Evolutionary conservation across 441 rosid genomes (phyloP).

Genomic region (Syzygium malaccense): DNA sequence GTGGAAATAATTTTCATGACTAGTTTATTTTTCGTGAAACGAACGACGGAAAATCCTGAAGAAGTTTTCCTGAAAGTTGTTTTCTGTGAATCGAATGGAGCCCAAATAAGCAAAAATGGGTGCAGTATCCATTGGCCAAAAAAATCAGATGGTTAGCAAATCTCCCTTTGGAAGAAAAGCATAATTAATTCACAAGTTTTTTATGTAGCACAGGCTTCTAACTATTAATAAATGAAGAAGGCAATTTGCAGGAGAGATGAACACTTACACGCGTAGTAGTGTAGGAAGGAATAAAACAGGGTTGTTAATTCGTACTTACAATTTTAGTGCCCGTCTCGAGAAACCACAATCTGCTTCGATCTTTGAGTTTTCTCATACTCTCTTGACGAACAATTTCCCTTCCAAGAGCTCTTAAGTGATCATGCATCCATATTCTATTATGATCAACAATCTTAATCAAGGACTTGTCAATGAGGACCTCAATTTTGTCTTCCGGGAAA

Average conservation of each 20-base stretch:
- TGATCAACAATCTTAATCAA: not conserved
- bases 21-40: too few species aligned
- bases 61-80: too few species aligned
- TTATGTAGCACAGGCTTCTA: not conserved
- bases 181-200: not conserved
- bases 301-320: not conserved
- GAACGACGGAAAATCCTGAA: too few species aligned
- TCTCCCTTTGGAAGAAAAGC: not conserved
- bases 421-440: not conserved
- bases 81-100: too few species aligned
- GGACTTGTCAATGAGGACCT: not conserved
- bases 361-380: not conserved
- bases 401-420: not conserved
- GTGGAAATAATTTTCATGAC: too few species aligned
- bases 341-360: not conserved
- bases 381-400: not conserved
- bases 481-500: rapidly evolving
- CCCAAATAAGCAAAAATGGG: too few species aligned
- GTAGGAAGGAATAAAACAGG: not conserved
- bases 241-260: not conserved
- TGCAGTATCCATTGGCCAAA: too few species aligned
- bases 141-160: too few species aligned
- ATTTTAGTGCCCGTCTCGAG: not conserved
- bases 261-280: not conserved
- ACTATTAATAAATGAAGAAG: too few species aligned